These are phyloP conservation scores for Neurospora pannonica DNA, from an alignment of 495 filamentous ascomycete species.

Conservation along the genomic window DNA sequence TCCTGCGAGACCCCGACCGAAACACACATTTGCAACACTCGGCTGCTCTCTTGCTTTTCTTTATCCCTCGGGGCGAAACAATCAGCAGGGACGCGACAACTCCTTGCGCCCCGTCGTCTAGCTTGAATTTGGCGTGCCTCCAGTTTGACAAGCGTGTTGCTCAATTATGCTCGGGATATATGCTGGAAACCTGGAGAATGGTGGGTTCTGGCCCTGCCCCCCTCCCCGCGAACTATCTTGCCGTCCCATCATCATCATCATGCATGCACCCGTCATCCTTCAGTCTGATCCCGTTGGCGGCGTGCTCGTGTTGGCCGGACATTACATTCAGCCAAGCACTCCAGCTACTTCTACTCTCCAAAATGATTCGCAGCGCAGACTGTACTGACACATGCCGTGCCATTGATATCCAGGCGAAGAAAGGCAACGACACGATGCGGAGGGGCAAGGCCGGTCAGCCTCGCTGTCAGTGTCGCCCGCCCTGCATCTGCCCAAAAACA, in stretches of 20 bases:
- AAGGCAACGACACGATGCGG: constrained; percentile 24
- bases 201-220: constrained; percentile 24
- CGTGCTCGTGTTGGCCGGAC: background rate
- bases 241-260: background rate
- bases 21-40: background rate
- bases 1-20: background rate
- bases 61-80: background rate
- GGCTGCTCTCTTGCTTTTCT: background rate
- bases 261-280: background rate
- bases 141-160: constrained; percentile 5
- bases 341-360: background rate
- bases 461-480: constrained; percentile 22
- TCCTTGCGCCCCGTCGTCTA: background rate
- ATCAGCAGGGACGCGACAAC: background rate
- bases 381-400: constrained; percentile 16
- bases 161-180: constrained; percentile 42
- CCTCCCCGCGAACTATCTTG: background rate
- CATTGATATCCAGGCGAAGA: constrained; percentile 29
- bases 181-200: constrained; percentile 37
- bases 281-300: background rate
- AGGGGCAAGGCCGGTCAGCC: constrained; percentile 19
- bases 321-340: background rate
- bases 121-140: constrained; percentile 3
- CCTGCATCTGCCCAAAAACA: constrained; percentile 51
- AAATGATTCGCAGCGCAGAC: background rate